Percentiles rank a stretch among this genome's conserved stretches.
These are phyloP conservation scores for Aspergillus sp. DNA, from an alignment of 2,329 filamentous ascomycete genomes.

Conservation along the genomic window DNA sequence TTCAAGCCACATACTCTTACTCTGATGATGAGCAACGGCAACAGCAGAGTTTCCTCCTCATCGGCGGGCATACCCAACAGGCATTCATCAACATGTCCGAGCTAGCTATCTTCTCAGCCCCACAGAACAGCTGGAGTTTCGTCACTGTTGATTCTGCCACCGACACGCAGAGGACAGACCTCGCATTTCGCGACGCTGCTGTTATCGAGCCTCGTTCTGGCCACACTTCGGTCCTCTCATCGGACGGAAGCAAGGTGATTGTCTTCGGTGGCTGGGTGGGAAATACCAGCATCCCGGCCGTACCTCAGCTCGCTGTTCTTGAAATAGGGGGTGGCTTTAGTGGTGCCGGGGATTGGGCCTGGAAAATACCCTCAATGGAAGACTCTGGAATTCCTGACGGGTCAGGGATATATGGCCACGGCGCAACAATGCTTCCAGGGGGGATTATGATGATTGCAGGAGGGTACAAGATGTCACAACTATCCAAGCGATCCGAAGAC, in stretches of 20 bases:
- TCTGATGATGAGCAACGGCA: slow-evolving; percentile 67
- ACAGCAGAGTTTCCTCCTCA: slow-evolving; percentile 76
- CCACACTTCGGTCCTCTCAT: slow-evolving; percentile 80
- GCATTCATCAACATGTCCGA: slow-evolving; percentile 96
- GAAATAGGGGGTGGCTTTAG: slow-evolving; percentile 76
- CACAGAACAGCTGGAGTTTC: slow-evolving; percentile 86
- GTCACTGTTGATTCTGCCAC: slow-evolving; percentile 63
- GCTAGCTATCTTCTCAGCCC: slow-evolving; percentile 82
- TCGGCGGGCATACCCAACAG: slow-evolving; percentile 80
- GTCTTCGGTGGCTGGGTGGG: slow-evolving; percentile 94
- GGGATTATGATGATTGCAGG: slow-evolving; percentile 65
- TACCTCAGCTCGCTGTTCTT: slow-evolving; percentile 79
- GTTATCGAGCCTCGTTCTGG: slow-evolving; percentile 81
- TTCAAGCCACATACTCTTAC: slow-evolving; percentile 72
- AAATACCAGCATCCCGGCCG: slow-evolving; percentile 72
- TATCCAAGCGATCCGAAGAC: slow-evolving; percentile 43
- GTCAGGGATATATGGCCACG: slow-evolving; percentile 64
- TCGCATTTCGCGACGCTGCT: slow-evolving; percentile 55
- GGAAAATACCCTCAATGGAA: slow-evolving; percentile 45
- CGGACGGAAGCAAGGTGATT: slow-evolving; percentile 77
- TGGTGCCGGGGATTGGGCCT: slow-evolving; percentile 49
- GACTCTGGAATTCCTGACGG: slow-evolving; percentile 47
- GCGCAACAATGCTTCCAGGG: slow-evolving; percentile 64
- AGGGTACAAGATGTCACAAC: slow-evolving; percentile 57
- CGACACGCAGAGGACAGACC: slow-evolving; percentile 55